A percentile compares a stretch with the other conserved stretches of the same genome.
Evolutionary conservation across 805 yeast genomes (phyloP).

Genomic region (Wickerhamiella qilinensis): DNA sequence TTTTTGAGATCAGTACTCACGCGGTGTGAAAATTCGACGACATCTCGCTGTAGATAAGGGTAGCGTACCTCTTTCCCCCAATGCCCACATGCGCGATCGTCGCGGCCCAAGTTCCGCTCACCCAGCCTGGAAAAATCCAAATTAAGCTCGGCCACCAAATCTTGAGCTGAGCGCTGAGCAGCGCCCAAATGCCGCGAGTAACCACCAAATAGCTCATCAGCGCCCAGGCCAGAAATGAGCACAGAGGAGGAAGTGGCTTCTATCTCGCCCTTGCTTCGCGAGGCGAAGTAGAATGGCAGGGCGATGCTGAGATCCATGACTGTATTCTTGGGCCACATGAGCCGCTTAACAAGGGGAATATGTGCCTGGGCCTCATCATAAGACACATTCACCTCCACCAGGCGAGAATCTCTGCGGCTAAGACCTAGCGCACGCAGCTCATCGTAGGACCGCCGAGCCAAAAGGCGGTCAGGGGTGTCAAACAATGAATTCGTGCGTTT

Average conservation of each 20-base stretch:
- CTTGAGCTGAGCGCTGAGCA: slow-evolving; percentile 23
- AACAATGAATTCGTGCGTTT: slow-evolving; percentile 45
- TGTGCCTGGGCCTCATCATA: slow-evolving; percentile 46
- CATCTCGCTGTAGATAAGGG: slow-evolving; percentile 58
- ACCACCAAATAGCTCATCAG: slow-evolving; percentile 94
- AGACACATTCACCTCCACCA: slow-evolving; percentile 59
- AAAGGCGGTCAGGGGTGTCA: slow-evolving; percentile 68
- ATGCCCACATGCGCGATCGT: slow-evolving; percentile 68
- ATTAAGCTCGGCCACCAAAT: slow-evolving; percentile 42
- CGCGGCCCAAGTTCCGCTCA: slow-evolving; percentile 72
- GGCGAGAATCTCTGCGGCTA: slow-evolving; percentile 9
- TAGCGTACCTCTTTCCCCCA: slow-evolving; percentile 88
- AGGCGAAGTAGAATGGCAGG: slow-evolving; percentile 85
- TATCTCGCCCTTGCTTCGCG: slow-evolving; percentile 36
- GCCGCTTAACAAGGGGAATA: slow-evolving; percentile 34
- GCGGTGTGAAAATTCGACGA: slow-evolving; percentile 29
- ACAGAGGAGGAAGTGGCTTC: slow-evolving; percentile 41
- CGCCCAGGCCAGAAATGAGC: slow-evolving; percentile 83
- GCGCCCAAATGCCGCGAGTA: slow-evolving; percentile 58
- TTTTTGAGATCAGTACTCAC: slow-evolving; percentile 26
- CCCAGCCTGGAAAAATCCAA: slow-evolving; percentile 61
- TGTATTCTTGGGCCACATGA: slow-evolving; percentile 73
- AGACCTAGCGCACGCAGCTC: slow-evolving; percentile 32
- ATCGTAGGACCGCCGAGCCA: slow-evolving; percentile 50
- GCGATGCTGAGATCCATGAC: slow-evolving; percentile 96